A percentile compares a stretch with the other conserved stretches of the same genome.
phyloP scores from a whole-genome alignment of 2,329 filamentous ascomycete species.

The Bretziella fagacearum region DNA sequence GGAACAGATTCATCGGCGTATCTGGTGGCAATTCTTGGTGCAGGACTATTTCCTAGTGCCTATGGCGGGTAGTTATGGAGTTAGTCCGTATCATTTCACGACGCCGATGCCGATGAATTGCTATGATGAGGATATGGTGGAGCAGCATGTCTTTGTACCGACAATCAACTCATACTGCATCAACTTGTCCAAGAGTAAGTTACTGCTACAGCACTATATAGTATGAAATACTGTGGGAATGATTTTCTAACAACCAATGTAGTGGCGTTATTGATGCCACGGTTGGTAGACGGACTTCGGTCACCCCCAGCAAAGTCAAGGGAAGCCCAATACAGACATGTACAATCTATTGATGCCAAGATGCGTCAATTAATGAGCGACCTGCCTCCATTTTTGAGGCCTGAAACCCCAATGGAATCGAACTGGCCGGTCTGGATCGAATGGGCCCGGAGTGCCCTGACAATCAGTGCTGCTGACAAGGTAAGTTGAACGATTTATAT shows the following conservation, averaged over 20 bases:
- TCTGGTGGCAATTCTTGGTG: conserved; percentile 14
- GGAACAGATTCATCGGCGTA: conserved; percentile 9
- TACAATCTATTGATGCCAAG: conserved; percentile 8
- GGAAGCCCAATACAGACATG: conserved; percentile 10
- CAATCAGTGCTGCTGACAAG: conserved; percentile 13
- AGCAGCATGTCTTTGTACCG: conserved; percentile 7
- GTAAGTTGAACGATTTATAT: background rate
- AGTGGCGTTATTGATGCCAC: conserved; percentile 14
- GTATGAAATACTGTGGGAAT: background rate
- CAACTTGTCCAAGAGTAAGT: conserved; percentile 12
- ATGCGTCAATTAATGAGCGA: conserved; percentile 7
- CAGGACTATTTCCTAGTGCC: conserved; percentile 14
- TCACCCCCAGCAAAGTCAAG: conserved; percentile 5
- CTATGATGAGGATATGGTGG: conserved; percentile 12
- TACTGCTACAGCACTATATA: background rate
- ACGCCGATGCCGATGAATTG: conserved; percentile 14
- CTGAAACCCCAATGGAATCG: conserved; percentile 2
- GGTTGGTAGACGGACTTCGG: conserved; percentile 11
- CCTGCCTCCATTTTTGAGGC: conserved; percentile 7
- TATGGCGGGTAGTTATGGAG: conserved; percentile 14
- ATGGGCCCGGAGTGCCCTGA: conserved; percentile 14
- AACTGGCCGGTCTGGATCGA: conserved; percentile 13
- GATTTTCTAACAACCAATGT: background rate
- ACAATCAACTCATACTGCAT: conserved; percentile 14
- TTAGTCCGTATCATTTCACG: conserved; percentile 12